These are phyloP conservation scores for Hemisphaericaspora xylofermentans DNA, from an alignment of 1,139 yeast species.

Conservation along the genomic window DNA sequence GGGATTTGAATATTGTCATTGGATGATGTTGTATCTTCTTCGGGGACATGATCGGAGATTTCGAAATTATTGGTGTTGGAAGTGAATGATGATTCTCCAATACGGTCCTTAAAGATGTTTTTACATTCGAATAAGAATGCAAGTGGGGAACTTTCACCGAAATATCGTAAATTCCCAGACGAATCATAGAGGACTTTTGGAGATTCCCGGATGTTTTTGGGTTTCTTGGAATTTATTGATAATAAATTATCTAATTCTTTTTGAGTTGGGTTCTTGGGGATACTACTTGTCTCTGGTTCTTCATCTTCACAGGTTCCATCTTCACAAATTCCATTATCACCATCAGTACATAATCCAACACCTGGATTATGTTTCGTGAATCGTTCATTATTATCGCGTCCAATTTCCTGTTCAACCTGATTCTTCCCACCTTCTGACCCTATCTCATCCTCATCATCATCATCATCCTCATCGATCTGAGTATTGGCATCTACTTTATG, in stretches of 20 bases:
- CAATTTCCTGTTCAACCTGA: neutral
- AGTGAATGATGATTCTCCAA: conserved; percentile 14
- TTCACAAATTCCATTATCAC: conserved; percentile 2
- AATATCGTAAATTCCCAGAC: conserved; percentile 21
- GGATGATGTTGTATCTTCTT: no score
- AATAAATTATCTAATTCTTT: neutral
- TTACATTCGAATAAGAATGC: conserved; percentile 25
- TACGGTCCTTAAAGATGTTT: conserved; percentile 17
- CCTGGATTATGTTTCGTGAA: neutral
- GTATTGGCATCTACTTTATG: conserved; percentile 11
- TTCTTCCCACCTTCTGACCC: neutral
- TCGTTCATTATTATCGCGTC: neutral
- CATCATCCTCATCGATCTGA: neutral
- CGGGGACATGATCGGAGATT: conserved; percentile 13
- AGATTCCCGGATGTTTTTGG: conserved; percentile 4
- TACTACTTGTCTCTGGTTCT: neutral
- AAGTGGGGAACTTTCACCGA: conserved; percentile 27
- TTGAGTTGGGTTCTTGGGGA: neutral
- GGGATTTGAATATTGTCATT: conserved; percentile 13
- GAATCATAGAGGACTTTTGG: conserved; percentile 13
- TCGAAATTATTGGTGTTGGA: conserved; percentile 9
- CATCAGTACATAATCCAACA: neutral
- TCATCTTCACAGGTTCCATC: conserved; percentile 3
- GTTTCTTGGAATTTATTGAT: neutral
- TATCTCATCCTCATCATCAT: neutral